Evolutionary conservation across 2,329 filamentous ascomycete species (phyloP), one percentile per base, ranked within the genome.

Genomic region (Blastomyces emzantsi): DNA sequence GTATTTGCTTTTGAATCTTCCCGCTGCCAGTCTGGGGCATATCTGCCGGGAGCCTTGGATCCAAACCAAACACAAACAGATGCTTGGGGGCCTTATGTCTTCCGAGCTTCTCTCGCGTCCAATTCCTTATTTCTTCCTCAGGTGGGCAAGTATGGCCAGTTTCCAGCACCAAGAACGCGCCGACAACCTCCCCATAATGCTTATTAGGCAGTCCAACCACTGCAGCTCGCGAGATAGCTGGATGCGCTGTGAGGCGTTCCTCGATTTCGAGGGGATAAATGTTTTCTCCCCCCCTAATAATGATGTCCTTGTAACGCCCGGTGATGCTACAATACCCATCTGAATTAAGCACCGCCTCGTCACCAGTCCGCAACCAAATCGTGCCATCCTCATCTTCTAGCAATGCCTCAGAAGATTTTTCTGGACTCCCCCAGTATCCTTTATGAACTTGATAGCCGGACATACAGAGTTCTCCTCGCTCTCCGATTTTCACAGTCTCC

Each of bases 301-400:
- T 90, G 45, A 91, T 90, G 64, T 92, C 89, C 76, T 91, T 91
- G 76, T 90, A 90, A 25, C 88, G 80, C 0, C 89, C 88, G 0
- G 88, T 91, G 68, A 92, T 90, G 7, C 79, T 81, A 68, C 87
- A 90, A 71, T 89, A 90, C 0, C 87, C 88, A 9, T 85, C 75
- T 1, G 75, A 69, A 56, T 82, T 77, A 67, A 85, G 80, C 2
- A 80, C 73, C 1, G 78, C 82, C 67, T 84, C 81, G 64, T 85
- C 82, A 19, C 87, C 87, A 0, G 87, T 90, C 66, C 85, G 83
- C 66, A 85, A 77, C 87, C 88, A 90, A 65, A 86, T 69, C 1
- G 71, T 70, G 2, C 77, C 77, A 69, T 80, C 76, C 43, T 85
- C 82, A 64, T 90, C 87, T 64, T 87, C 85, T 7, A 87, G 80